phyloP scores from a whole-genome alignment of 768 basidiomycete genomes.

The Pluteus cervinus region DNA sequence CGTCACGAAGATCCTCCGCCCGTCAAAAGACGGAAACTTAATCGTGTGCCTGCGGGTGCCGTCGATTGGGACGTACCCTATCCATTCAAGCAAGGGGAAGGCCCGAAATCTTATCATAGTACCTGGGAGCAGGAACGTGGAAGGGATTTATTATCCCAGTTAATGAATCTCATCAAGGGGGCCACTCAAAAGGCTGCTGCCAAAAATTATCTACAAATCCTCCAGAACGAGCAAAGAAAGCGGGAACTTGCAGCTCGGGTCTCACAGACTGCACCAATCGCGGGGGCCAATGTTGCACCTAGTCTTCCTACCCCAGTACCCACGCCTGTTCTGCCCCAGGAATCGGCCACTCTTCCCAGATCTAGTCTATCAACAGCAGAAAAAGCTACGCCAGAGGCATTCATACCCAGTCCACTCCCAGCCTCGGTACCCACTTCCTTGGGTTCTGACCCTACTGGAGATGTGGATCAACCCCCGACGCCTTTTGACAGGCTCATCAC shows the following conservation, averaged over 20 bases:
- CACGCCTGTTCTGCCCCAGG: neutral
- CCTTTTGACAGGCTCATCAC: slow-evolving; percentile 34
- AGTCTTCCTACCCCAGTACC: neutral
- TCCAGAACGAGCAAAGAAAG: slow-evolving; percentile 4
- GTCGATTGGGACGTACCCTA: slow-evolving; percentile 81
- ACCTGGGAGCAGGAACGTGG: slow-evolving; percentile 64
- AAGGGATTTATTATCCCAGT: slow-evolving; percentile 54
- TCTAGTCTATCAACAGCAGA: no score
- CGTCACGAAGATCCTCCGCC: slow-evolving; percentile 16
- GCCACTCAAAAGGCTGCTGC: slow-evolving; percentile 59
- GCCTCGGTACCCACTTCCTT: slow-evolving; percentile 1
- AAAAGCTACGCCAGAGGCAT: slow-evolving; percentile 3
- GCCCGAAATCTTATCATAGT: slow-evolving; percentile 54
- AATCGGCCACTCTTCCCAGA: no score
- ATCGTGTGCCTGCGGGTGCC: slow-evolving; percentile 72
- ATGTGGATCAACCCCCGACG: slow-evolving; percentile 13
- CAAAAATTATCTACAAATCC: slow-evolving; percentile 35
- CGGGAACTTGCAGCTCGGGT: neutral
- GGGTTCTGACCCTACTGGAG: slow-evolving; percentile 3
- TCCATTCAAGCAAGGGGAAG: slow-evolving; percentile 68
- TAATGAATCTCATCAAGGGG: slow-evolving; percentile 52
- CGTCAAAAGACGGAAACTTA: slow-evolving; percentile 57
- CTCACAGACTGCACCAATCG: slow-evolving; percentile 3
- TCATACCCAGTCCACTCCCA: neutral
- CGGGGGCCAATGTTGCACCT: no score